Conservation (phyloP, 2,329 filamentous ascomycete genomes). For the Microdochium paspali region DNA sequence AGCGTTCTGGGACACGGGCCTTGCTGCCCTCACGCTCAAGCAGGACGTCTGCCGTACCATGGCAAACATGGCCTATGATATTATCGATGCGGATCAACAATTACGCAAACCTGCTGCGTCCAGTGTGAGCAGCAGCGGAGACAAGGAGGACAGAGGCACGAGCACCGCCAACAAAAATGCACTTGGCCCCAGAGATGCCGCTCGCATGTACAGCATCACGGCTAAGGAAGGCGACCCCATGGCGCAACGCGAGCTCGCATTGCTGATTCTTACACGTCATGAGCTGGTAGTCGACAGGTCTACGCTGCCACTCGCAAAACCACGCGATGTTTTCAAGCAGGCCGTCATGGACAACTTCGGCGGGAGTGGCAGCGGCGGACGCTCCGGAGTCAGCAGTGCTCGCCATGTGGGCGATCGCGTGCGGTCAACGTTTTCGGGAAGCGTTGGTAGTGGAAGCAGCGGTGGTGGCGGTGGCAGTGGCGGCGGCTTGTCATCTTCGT, state of each 20-base stretch:
- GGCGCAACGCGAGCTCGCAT: slow-evolving; percentile 84
- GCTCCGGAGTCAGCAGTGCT: slow-evolving; percentile 17
- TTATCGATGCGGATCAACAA: slow-evolving; percentile 55
- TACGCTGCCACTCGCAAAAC: slow-evolving; percentile 74
- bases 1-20: slow-evolving; percentile 82
- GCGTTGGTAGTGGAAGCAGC: slow-evolving; percentile 18
- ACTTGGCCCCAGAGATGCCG: slow-evolving; percentile 68
- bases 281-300: slow-evolving; percentile 67
- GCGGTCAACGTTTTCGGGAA: slow-evolving; percentile 8
- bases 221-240: slow-evolving; percentile 85
- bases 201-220: slow-evolving; percentile 83
- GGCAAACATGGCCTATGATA: slow-evolving; percentile 64
- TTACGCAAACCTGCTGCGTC: slow-evolving; percentile 36
- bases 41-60: slow-evolving; percentile 79
- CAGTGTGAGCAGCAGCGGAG: not conserved
- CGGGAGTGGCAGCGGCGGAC: slow-evolving; percentile 24
- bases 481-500: not conserved
- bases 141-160: not conserved
- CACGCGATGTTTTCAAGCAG: slow-evolving; percentile 83
- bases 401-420: slow-evolving; percentile 3
- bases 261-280: slow-evolving; percentile 87
- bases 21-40: slow-evolving; percentile 83
- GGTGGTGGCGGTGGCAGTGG: slow-evolving; percentile 10
- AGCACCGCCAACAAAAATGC: slow-evolving; percentile 27
- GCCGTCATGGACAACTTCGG: slow-evolving; percentile 67